phyloP scores from a whole-genome alignment of 306 rosid species.

The Cucumis cinereus region DNA sequence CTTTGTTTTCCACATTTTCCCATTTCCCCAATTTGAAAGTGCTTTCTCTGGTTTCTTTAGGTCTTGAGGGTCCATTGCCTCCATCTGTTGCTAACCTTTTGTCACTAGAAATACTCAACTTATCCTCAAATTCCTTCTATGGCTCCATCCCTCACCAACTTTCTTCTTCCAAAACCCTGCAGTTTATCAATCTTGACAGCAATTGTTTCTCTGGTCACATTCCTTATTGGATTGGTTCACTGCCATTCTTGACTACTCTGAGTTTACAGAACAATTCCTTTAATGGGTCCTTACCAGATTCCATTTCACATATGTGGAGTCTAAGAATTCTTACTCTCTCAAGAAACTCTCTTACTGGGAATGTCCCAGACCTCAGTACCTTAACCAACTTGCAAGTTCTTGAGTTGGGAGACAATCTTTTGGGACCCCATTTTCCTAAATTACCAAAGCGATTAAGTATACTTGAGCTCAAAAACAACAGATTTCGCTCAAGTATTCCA shows the following conservation, averaged over 20 bases:
- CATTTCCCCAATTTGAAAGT: slow-evolving; percentile 51
- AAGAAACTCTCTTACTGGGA: slow-evolving; percentile 49
- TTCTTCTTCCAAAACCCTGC: slow-evolving; percentile 48
- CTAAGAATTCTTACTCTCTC: slow-evolving; percentile 64
- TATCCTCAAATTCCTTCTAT: slow-evolving; percentile 51
- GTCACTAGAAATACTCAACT: slow-evolving; percentile 73
- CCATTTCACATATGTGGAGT: slow-evolving; percentile 30
- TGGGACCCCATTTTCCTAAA: slow-evolving; percentile 73
- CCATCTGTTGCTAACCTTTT: slow-evolving; percentile 24
- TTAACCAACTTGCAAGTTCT: slow-evolving; percentile 68
- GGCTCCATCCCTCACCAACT: slow-evolving; percentile 47
- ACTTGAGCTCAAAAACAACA: slow-evolving; percentile 61
- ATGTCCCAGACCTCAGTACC: slow-evolving; percentile 46
- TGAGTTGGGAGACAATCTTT: slow-evolving; percentile 45
- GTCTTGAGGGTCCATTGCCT: slow-evolving; percentile 67
- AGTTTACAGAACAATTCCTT: slow-evolving; percentile 51
- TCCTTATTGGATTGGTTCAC: slow-evolving; percentile 44
- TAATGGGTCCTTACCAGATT: slow-evolving; percentile 50
- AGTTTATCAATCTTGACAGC: slow-evolving; percentile 60
- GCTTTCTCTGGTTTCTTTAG: slow-evolving; percentile 59
- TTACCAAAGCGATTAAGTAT: slow-evolving; percentile 46
- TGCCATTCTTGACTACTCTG: slow-evolving; percentile 54
- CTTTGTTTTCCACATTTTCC: slow-evolving; percentile 42
- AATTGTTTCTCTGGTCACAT: slow-evolving; percentile 47
- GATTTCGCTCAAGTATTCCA: slow-evolving; percentile 46